phyloP scores from a whole-genome alignment of 1,284 basidiomycete genomes.

The Amylostereum areolatum region DNA sequence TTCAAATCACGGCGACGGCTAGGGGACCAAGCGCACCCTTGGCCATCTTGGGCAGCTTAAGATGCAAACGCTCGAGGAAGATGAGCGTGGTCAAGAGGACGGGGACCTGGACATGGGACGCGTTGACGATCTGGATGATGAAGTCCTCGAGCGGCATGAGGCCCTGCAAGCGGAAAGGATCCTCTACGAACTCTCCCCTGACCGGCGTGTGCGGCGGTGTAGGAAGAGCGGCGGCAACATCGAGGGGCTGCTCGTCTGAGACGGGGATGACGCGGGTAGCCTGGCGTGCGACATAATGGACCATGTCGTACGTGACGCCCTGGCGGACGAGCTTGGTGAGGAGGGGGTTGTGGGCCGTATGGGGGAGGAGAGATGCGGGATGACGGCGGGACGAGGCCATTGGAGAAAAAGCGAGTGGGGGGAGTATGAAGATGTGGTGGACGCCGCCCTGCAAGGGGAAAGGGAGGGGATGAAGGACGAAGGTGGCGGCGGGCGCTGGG shows the following conservation, averaged over 20 bases:
- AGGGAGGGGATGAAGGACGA: too few relatives aligned
- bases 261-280: conserved; percentile 60
- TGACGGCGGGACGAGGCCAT: conserved; percentile 35
- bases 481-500: too few relatives aligned
- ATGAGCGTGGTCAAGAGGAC: conserved; percentile 91
- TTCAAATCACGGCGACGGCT: conserved; percentile 9
- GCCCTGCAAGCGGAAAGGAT: conserved; percentile 25
- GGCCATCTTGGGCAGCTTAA: conserved; percentile 77
- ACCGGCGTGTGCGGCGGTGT: conserved; percentile 53
- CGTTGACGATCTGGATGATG: conserved; percentile 78
- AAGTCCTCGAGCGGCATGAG: conserved; percentile 72
- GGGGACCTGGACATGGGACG: conserved; percentile 87
- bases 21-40: conserved; percentile 55
- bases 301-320: conserved; percentile 78
- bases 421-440: conserved; percentile 16
- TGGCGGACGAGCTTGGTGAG: conserved; percentile 75
- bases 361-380: conserved; percentile 67
- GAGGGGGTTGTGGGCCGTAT: conserved; percentile 65
- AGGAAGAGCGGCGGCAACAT: conserved; percentile 23
- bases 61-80: conserved; percentile 85
- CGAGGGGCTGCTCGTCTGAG: conserved; percentile 29
- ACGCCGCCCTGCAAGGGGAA: conserved; percentile 10
- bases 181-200: conserved; percentile 34
- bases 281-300: conserved; percentile 68
- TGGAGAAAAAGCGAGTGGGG: conserved; percentile 12